A percentile compares a stretch with the other conserved stretches of the same genome.
Evolutionary conservation across 2,329 filamentous ascomycete species (phyloP).

Genomic region (Diaporthe citrichinensis): DNA sequence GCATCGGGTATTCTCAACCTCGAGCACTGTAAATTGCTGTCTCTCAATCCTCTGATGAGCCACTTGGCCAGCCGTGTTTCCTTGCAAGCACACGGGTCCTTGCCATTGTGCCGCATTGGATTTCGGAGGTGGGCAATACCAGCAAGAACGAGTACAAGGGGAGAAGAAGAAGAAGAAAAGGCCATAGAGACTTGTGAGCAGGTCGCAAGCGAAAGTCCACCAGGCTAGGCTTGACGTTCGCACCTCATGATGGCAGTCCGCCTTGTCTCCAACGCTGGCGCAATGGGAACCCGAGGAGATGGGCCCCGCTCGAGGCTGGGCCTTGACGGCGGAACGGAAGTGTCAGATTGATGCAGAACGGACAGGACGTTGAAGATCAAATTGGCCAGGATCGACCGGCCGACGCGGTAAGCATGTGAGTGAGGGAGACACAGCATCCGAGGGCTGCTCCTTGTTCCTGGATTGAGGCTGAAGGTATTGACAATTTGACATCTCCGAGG

Average conservation of each 20-base stretch:
- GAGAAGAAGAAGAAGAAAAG: not conserved
- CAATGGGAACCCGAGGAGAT: not conserved
- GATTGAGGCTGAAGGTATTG: constrained; percentile 21
- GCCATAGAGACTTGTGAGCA: not conserved
- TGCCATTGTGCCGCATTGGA: not conserved
- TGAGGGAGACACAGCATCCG: not conserved
- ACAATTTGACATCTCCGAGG: constrained; percentile 34
- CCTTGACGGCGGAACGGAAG: not conserved
- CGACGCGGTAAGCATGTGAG: constrained; percentile 3
- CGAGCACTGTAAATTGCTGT: not conserved
- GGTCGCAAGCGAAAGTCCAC: not conserved
- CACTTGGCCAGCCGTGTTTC: not conserved
- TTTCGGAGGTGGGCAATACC: not conserved
- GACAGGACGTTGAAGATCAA: not conserved
- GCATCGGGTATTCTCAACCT: not conserved
- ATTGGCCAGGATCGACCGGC: not conserved
- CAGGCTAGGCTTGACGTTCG: not conserved
- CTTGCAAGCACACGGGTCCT: not conserved
- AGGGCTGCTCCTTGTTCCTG: constrained; percentile 10
- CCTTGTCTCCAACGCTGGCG: not conserved
- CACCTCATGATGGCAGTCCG: not conserved
- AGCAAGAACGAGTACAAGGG: not conserved
- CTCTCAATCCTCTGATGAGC: not conserved
- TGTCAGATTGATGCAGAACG: not conserved
- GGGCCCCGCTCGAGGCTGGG: not conserved